phyloP scores from a whole-genome alignment of 1,284 basidiomycete genomes.

The Naganishia albida region DNA sequence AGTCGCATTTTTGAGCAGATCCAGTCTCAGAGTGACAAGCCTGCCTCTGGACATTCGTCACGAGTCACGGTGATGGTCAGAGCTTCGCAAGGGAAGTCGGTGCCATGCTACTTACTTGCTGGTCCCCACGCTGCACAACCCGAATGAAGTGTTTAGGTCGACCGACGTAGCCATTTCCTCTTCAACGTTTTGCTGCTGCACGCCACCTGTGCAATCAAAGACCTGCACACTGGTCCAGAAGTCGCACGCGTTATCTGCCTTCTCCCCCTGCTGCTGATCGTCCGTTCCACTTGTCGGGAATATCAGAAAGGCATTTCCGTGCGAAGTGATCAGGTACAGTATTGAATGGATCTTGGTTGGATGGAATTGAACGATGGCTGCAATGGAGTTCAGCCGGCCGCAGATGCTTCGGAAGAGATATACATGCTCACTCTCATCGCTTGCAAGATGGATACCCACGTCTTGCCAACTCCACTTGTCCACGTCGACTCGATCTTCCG shows the following conservation, averaged over 20 bases:
- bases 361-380: constrained; percentile 9
- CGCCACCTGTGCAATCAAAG: constrained; percentile 55
- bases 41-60: constrained; percentile 58
- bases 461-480: constrained; percentile 46
- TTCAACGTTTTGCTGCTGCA: constrained; percentile 62
- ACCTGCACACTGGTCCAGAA: constrained; percentile 19
- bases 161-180: constrained; percentile 61
- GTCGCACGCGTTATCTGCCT: not conserved
- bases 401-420: not conserved
- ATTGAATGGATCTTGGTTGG: constrained; percentile 41
- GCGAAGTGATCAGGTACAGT: constrained; percentile 50
- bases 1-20: constrained; percentile 62
- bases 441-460: constrained; percentile 40
- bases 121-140: constrained; percentile 79
- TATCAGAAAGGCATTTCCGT: constrained; percentile 53
- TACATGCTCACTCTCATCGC: constrained; percentile 32
- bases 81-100: constrained; percentile 48
- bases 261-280: constrained; percentile 6
- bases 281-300: constrained; percentile 20
- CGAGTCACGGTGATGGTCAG: constrained; percentile 45
- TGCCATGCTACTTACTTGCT: constrained; percentile 58
- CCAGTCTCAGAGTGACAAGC: constrained; percentile 60
- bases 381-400: not conserved
- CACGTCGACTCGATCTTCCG: constrained; percentile 47
- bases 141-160: constrained; percentile 80